These are phyloP conservation scores for Mycogone perniciosa DNA, from an alignment of 2,329 filamentous ascomycete genomes.

Conservation along the genomic window DNA sequence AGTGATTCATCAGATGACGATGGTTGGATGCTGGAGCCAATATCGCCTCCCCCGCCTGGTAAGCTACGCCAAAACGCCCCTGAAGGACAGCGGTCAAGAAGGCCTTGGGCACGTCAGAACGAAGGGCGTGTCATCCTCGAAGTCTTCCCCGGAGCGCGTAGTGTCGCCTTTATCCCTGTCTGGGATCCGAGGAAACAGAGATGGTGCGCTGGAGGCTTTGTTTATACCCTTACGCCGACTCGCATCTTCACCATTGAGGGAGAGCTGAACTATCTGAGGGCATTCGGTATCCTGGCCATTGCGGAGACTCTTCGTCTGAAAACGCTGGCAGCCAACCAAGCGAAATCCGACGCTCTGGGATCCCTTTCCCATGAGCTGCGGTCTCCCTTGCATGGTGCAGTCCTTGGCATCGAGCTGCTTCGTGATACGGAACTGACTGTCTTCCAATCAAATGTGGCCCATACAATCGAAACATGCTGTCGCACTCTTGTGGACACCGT, in stretches of 20 bases:
- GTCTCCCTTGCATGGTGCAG: conserved; percentile 54
- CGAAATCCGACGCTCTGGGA: conserved; percentile 53
- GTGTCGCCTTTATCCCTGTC: conserved; percentile 41
- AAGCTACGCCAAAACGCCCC: neutral
- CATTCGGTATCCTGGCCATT: conserved; percentile 50
- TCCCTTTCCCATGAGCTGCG: conserved; percentile 57
- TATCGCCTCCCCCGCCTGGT: neutral
- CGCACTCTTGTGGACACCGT: conserved; percentile 48
- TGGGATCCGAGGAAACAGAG: conserved; percentile 41
- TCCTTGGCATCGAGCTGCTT: conserved; percentile 48
- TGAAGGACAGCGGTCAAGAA: conserved; percentile 2
- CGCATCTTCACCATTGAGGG: conserved; percentile 39
- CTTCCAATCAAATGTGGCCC: conserved; percentile 40
- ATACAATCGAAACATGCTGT: conserved; percentile 45
- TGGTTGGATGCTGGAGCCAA: conserved; percentile 2
- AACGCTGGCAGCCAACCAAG: conserved; percentile 33
- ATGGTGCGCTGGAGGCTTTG: conserved; percentile 45
- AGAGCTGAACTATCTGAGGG: conserved; percentile 46
- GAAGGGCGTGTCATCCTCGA: conserved; percentile 24
- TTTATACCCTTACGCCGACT: conserved; percentile 39
- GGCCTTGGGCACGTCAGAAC: conserved; percentile 12
- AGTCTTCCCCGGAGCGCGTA: conserved; percentile 38
- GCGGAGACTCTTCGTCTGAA: conserved; percentile 46
- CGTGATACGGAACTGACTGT: conserved; percentile 43
- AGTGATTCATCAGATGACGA: conserved; percentile 25